Conservation (phyloP, 2,329 filamentous ascomycete genomes). For the Cercospora janseana region DNA sequence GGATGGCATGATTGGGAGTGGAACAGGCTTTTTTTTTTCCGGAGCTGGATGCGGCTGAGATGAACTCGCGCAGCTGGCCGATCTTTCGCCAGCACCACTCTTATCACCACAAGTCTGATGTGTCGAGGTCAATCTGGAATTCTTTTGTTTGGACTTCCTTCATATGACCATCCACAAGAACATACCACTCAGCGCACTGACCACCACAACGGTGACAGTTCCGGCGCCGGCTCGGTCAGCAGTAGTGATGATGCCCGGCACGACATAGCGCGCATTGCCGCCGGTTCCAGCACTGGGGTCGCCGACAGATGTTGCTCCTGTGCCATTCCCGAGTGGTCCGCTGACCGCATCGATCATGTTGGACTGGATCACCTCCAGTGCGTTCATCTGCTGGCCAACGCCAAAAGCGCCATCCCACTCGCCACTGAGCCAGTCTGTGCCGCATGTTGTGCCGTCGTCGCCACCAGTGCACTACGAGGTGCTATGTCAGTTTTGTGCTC, state of each 20-base stretch:
- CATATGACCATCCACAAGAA: slow-evolving; percentile 28
- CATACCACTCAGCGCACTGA: slow-evolving; percentile 22
- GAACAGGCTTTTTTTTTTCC: too few relatives aligned
- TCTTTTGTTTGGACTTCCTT: too few relatives aligned
- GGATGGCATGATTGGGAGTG: too few relatives aligned
- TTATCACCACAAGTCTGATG: too few relatives aligned
- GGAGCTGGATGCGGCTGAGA: too few relatives aligned
- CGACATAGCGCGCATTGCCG: slow-evolving; percentile 23
- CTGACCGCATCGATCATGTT: slow-evolving; percentile 41
- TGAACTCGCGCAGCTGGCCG: too few relatives aligned
- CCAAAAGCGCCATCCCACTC: slow-evolving; percentile 49
- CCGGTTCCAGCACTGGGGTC: slow-evolving; percentile 23
- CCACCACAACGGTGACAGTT: slow-evolving; percentile 23
- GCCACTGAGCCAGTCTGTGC: slow-evolving; percentile 43
- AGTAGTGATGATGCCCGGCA: slow-evolving; percentile 29
- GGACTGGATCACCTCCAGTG: slow-evolving; percentile 52
- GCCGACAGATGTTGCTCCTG: slow-evolving; percentile 45
- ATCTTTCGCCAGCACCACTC: too few relatives aligned
- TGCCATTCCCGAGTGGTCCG: slow-evolving; percentile 48
- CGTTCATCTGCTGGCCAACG: slow-evolving; percentile 59
- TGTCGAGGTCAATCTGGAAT: too few relatives aligned
- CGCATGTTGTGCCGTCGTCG: slow-evolving; percentile 46
- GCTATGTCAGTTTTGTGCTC: not conserved
- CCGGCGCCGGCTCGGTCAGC: slow-evolving; percentile 24
- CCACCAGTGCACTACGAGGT: slow-evolving; percentile 49